Base-by-base conservation (phyloP, 345 rosid genomes). In the Carallia brachiata region DNA sequence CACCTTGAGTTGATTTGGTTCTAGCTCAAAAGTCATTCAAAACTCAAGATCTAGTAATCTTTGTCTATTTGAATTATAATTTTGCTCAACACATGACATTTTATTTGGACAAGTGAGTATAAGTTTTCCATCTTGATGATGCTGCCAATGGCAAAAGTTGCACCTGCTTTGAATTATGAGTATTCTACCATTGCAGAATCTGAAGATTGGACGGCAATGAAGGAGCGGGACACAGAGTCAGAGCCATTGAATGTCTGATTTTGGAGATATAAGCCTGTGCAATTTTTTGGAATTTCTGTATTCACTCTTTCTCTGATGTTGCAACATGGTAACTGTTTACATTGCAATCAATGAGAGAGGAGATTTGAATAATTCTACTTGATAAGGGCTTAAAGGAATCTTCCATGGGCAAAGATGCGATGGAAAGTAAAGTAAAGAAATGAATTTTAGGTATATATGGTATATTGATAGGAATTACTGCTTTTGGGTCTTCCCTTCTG, bases 171-270 rank as follows among this genome's bases (percentile, higher is more conserved):
- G 36, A 64, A 65, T 70, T 62, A 56, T 53, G 39, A 69, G 32
- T 73, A 17, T 36, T 18, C 30, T 63, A 18, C 58, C 10, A 31
- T 47, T 63, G 39, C 93, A 93, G 97, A 87, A 76, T 57, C 82
- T 60, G 84, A 88, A 75, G 91, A 77, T 6, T 73, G 98, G 89
- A 40, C 82, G 62, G 72, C 74, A 6, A 31, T 73, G 79, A 84
- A 73, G 75, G 98, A 89, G 75, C 79, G 80, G 73, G 87, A 84
- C 63, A 48, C 84, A 1, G 98, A 93, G 79, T 84, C 80, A 23
- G 98, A 93, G 71, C 91, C 98, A n/a, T 78, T 93, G 70, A 89
- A 84, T 76, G 70, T 86, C 62, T 93, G 81, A 70, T 56, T 62
- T 13, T 54, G 1, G 48, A 54, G 68, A 65, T 68, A 70, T 30